These are phyloP conservation scores for Saccharomyces paradoxus DNA, from an alignment of 805 yeast species.

Conservation along the genomic window DNA sequence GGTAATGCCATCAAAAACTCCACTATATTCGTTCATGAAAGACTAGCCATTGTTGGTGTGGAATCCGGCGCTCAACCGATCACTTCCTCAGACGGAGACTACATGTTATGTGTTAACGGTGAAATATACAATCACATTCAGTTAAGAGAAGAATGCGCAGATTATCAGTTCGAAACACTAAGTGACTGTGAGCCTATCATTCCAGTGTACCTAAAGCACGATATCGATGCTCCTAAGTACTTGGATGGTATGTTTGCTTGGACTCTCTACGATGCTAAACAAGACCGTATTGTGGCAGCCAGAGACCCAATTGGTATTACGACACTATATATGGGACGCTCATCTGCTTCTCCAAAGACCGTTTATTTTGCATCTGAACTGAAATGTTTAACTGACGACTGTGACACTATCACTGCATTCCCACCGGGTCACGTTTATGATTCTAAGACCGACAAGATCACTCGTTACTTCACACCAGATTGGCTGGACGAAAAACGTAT, in stretches of 20 bases:
- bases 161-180: slow-evolving; percentile 73
- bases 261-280: slow-evolving; percentile 74
- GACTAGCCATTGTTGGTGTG: slow-evolving; percentile 94
- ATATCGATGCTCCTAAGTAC: slow-evolving; percentile 79
- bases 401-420: slow-evolving; percentile 88
- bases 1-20: slow-evolving; percentile 76
- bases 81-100: slow-evolving; percentile 65
- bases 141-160: slow-evolving; percentile 65
- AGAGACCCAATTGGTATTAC: slow-evolving; percentile 98
- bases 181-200: slow-evolving; percentile 97
- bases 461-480: slow-evolving; percentile 82
- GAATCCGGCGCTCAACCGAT: slow-evolving; percentile 99
- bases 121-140: slow-evolving; percentile 96
- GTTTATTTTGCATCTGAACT: slow-evolving; percentile 90
- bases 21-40: slow-evolving; percentile 87
- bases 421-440: slow-evolving; percentile 98
- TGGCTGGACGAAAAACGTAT: slow-evolving; percentile 85
- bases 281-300: slow-evolving; percentile 89
- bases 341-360: slow-evolving; percentile 57
- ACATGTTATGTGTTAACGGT: slow-evolving; percentile 84
- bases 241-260: slow-evolving; percentile 98
- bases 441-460: slow-evolving; percentile 74
- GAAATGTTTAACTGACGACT: slow-evolving; percentile 87
- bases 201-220: slow-evolving; percentile 84
- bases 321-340: slow-evolving; percentile 90